These are phyloP conservation scores for Lablab purpureus DNA, from an alignment of 306 rosid genomes.

Conservation along the genomic window DNA sequence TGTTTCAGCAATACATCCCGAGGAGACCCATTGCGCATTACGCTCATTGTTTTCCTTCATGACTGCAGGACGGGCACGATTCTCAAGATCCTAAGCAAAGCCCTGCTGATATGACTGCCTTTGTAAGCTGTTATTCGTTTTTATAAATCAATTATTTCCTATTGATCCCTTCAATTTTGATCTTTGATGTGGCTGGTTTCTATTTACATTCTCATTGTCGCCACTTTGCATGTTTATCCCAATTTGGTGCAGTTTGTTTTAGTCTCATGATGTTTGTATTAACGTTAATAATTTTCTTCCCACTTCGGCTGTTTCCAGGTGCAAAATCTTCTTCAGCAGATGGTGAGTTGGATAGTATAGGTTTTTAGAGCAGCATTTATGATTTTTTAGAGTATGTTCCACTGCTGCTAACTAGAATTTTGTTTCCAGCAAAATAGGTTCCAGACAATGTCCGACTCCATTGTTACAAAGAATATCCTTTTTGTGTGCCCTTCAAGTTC, in stretches of 20 bases:
- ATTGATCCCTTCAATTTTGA: slow-evolving; percentile 18
- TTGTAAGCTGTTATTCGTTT: slow-evolving; percentile 65
- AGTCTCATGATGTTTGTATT: slow-evolving; percentile 27
- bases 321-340: slow-evolving; percentile 97
- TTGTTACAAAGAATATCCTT: slow-evolving; percentile 97
- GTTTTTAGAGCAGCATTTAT: slow-evolving; percentile 38
- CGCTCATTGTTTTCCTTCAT: slow-evolving; percentile 20
- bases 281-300: no score
- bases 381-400: slow-evolving; percentile 9
- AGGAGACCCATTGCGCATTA: not conserved
- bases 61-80: slow-evolving; percentile 80
- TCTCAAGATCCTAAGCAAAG: slow-evolving; percentile 84
- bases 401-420: slow-evolving; percentile 45
- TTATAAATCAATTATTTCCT: not conserved
- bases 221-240: not conserved
- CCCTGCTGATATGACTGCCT: slow-evolving; percentile 96
- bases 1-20: not conserved
- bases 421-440: slow-evolving; percentile 87
- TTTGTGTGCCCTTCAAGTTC: slow-evolving; percentile 4
- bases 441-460: slow-evolving; percentile 94
- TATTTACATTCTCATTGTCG: not conserved
- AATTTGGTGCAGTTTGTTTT: not conserved
- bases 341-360: slow-evolving; percentile 70
- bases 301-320: slow-evolving; percentile 61
- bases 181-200: slow-evolving; percentile 1